Percentiles rank a stretch among this genome's conserved stretches.
Conservation (phyloP, 2,329 filamentous ascomycete genomes). For the Lachnellula occidentalis region DNA sequence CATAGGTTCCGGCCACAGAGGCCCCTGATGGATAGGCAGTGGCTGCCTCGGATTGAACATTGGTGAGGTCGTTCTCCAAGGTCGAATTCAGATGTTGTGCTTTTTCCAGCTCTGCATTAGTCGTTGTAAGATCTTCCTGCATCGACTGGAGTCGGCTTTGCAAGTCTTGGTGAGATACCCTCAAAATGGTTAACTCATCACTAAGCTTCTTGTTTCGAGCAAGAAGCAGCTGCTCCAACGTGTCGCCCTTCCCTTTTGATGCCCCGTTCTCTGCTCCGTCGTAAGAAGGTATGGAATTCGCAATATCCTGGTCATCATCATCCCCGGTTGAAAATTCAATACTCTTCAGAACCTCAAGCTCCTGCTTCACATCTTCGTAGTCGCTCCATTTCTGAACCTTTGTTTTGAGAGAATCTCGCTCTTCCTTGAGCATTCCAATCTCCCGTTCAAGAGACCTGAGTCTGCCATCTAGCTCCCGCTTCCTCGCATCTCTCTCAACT, state of each 20-base stretch:
- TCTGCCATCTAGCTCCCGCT: conserved; percentile 68
- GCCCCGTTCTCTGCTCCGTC: conserved; percentile 41
- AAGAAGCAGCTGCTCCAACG: conserved; percentile 83
- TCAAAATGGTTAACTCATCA: conserved; percentile 86
- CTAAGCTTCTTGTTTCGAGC: conserved; percentile 94
- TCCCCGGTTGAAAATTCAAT: conserved; percentile 94
- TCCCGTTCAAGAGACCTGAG: conserved; percentile 77
- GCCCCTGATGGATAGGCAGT: conserved; percentile 84
- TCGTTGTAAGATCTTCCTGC: conserved; percentile 76
- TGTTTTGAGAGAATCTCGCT: conserved; percentile 71
- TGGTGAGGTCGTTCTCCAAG: conserved; percentile 85
- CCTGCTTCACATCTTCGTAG: conserved; percentile 94
- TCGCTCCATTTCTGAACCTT: conserved; percentile 88
- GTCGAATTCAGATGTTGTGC: conserved; percentile 80
- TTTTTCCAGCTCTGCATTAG: conserved; percentile 81
- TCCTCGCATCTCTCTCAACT: conserved; percentile 77
- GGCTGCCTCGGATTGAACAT: conserved; percentile 76
- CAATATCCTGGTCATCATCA: conserved; percentile 57
- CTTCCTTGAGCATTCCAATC: conserved; percentile 65
- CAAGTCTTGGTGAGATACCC: conserved; percentile 90
- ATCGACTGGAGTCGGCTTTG: conserved; percentile 73
- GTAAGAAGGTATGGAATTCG: conserved; percentile 30
- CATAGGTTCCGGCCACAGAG: conserved; percentile 88
- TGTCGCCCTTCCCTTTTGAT: conserved; percentile 64
- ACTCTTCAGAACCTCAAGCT: conserved; percentile 93